Base-by-base conservation (phyloP, 768 basidiomycete species). In the Boletus vinaceobasis region DNA sequence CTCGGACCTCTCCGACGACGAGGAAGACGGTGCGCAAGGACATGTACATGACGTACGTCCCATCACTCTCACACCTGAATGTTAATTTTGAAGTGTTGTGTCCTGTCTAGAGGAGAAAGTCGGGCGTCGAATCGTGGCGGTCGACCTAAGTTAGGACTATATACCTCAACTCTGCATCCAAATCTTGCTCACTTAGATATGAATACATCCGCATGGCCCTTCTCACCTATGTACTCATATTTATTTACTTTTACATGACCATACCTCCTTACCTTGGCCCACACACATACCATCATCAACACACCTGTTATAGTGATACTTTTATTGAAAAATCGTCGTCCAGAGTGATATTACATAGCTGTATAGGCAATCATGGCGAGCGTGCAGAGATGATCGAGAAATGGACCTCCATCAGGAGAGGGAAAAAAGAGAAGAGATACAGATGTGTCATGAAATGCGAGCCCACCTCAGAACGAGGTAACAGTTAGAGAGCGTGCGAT, bases 261-360 rank as follows among this genome's bases (percentile, higher is more conserved):
- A 44, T 31, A 29, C 42, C 21, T 27, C n/a, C 47, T 23, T 4
- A 23, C 23, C 23, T 23, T 23, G 23, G 23, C 9, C 19, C 14
- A 48, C n/a, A 4, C 14, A n/a, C 17, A 56, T 43, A 56, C 49
- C 53, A 46, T 23, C 31, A 26, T 7, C 15, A 27, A 37, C 35
- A 47, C 35, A 15, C 26, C 17, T 2, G 27, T 48, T 31, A 33
- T 48, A 60, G 47, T n/a, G 17, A 40, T 63, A 54, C 51, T 44
- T 32, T 59, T 54, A 50, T 50, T 43, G 31, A 44, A 27, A 33
- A 63, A 42, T 36, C 29, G 38, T 53, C 19, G 47, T 63, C 49
- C 49, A 55, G 43, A 46, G 43, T 58, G 53, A 63, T 63, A 68
- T 65, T 67, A 67, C 66, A 68, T 45, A 7, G 44, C 36, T 57